phyloP scores from a whole-genome alignment of 345 rosid species.

The Cardiospermum halicacabum region DNA sequence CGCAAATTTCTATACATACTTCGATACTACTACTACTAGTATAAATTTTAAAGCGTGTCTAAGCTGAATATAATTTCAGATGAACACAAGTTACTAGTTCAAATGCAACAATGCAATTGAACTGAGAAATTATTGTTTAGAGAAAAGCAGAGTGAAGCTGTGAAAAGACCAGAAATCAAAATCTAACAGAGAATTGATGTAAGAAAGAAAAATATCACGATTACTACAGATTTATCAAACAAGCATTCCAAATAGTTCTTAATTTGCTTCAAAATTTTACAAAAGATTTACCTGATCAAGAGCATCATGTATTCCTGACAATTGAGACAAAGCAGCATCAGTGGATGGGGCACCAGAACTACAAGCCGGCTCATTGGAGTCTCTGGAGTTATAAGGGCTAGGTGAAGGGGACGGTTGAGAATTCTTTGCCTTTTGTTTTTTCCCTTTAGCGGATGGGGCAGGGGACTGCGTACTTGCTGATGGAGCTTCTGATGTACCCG shows the following conservation, averaged over 20 bases:
- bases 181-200: constrained; percentile 3
- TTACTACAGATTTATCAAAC: background rate
- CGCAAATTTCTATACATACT: background rate
- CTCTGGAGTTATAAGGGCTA: constrained; percentile 54
- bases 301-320: constrained; percentile 46
- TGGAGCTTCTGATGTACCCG: constrained; percentile 29
- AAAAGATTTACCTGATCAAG: constrained; percentile 48
- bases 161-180: background rate
- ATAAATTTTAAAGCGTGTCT: too few relatives aligned
- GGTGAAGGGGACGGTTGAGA: constrained; percentile 48
- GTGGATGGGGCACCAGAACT: constrained; percentile 32
- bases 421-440: constrained; percentile 46
- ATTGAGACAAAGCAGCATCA: constrained; percentile 43
- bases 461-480: constrained; percentile 24
- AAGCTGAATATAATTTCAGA: background rate
- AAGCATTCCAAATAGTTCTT: background rate
- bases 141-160: background rate
- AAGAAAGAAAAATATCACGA: background rate
- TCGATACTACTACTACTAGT: too few relatives aligned
- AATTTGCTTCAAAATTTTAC: background rate
- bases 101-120: background rate
- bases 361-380: constrained; percentile 46
- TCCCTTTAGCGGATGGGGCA: constrained; percentile 44
- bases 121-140: background rate
- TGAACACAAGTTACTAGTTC: background rate